These are phyloP conservation scores for Phytophthora hibernalis DNA, from an alignment of 352 stramenopile species.

Conservation along the genomic window DNA sequence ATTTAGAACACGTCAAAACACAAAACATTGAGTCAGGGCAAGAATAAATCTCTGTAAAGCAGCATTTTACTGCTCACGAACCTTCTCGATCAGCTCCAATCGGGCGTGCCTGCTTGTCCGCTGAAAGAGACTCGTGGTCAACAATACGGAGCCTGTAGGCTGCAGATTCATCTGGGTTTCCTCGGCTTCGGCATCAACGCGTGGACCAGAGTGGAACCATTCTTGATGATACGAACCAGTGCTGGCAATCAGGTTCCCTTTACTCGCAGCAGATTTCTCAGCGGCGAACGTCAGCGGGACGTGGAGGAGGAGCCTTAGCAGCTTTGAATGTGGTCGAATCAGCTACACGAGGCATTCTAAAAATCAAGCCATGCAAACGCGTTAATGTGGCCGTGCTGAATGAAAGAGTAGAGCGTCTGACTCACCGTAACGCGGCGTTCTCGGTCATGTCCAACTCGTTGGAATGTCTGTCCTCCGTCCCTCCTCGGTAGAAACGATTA, in stretches of 20 bases:
- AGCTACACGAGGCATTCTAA: conserved; percentile 51
- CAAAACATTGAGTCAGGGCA: not conserved
- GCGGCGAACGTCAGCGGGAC: conserved; percentile 36
- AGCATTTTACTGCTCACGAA: too few species aligned
- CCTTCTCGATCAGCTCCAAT: conserved; percentile 49
- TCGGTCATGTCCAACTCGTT: too few species aligned
- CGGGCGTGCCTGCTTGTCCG: too few species aligned
- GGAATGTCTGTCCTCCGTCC: too few species aligned
- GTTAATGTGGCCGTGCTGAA: too few species aligned
- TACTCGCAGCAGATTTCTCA: conserved; percentile 2
- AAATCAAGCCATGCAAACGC: conserved; percentile 12
- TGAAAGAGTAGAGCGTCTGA: not conserved
- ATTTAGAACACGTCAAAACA: conserved; percentile 18
- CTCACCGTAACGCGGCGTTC: not conserved
- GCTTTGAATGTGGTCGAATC: conserved; percentile 52
- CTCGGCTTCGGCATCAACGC: too few species aligned
- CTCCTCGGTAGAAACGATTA: too few species aligned
- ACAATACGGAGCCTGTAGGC: conserved; percentile 22
- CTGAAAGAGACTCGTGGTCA: conserved; percentile 19
- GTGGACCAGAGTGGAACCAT: conserved; percentile 27
- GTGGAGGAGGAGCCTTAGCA: conserved; percentile 57
- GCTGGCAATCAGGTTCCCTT: conserved; percentile 43
- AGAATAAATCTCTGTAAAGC: not conserved
- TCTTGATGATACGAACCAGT: conserved; percentile 46
- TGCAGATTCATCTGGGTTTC: conserved; percentile 20